Base-by-base conservation (phyloP, 441 rosid genomes). In the Lagerstroemia fauriei region DNA sequence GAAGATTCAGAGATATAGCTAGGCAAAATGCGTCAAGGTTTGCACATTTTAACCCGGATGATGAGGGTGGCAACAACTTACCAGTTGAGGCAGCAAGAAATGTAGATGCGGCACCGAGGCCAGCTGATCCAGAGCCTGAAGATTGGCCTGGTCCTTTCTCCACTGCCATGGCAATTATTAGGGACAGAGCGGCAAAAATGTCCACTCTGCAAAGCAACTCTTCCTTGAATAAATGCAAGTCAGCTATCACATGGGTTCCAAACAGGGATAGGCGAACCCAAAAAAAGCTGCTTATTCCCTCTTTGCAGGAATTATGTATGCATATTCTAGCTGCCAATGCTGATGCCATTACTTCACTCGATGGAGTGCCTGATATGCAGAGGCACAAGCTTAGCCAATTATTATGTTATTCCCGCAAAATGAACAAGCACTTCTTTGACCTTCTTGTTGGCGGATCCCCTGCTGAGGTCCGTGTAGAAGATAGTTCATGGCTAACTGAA, bases 101-200 rank as follows among this genome's bases (percentile, higher is more conserved):
- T 20, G 69, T 41, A 89, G 78, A 12, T 83, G 56, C 29, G 89
- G 86, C 81, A 31, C 79, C 74, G 79, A 89, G 32, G 85, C 85
- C 47, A 34, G 66, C 75, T 79, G 41, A 71, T 47, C 76, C 73
- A 46, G 63, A 50, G 32, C 85, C 85, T 72, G 96, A 92, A 85
- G 98, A 96, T 86, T 96, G 98, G 98, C 99, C 98, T 9, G 99
- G 99, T 72, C 98, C 99, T 25, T 96, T 94, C 87, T 93, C 99
- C 53, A 94, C 99, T 80, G 99, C 98, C 71, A 91, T 94, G 98
- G 95, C 90, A 81, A 95, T 96, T 53, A 92, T 96, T 13, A 89
- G 88, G 88, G 98, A 94, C 70, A 88, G 99, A 74, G 85, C 78
- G 56, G 86, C 84, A 16, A 92, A 88, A 66, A 27, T 79, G 72